A percentile compares a stretch with the other conserved stretches of the same genome.
Conservation (phyloP, 495 filamentous ascomycete genomes). For the Annulohypoxylon maeteangense region DNA sequence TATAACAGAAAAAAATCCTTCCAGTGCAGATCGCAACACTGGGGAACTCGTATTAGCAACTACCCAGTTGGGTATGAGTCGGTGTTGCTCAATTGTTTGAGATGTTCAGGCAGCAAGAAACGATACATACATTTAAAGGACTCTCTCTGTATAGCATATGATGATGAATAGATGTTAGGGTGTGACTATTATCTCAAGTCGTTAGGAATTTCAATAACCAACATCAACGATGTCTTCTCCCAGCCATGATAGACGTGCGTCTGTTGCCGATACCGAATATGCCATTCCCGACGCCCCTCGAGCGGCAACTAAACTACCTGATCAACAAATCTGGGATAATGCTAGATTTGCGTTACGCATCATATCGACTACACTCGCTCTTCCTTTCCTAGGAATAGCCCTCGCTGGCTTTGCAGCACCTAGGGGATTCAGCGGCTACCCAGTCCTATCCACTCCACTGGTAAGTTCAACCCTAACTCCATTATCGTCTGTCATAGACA, state of each 20-base stretch:
- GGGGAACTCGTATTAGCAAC: slow-evolving; percentile 13
- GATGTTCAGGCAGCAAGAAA: not conserved
- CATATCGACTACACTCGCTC: not conserved
- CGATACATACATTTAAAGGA: not conserved
- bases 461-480: not conserved
- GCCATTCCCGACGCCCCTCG: not conserved
- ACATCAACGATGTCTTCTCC: slow-evolving; percentile 14
- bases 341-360: slow-evolving; percentile 18
- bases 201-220: not conserved
- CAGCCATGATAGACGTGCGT: not conserved
- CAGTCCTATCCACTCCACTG: slow-evolving; percentile 1
- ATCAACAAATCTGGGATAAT: slow-evolving; percentile 13
- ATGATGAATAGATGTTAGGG: not conserved
- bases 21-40: not conserved
- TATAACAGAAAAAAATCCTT: slow-evolving; percentile 9
- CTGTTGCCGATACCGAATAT: not conserved
- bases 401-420: not conserved
- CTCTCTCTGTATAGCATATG: not conserved
- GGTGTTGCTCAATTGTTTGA: not conserved
- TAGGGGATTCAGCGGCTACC: not conserved
- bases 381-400: slow-evolving; percentile 9
- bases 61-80: not conserved
- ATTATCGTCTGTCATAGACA: not conserved
- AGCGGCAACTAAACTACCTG: not conserved
- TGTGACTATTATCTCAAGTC: not conserved